Evolutionary conservation across 2,329 filamentous ascomycete genomes (phyloP).

Genomic region (Aspergillus brasiliensis): DNA sequence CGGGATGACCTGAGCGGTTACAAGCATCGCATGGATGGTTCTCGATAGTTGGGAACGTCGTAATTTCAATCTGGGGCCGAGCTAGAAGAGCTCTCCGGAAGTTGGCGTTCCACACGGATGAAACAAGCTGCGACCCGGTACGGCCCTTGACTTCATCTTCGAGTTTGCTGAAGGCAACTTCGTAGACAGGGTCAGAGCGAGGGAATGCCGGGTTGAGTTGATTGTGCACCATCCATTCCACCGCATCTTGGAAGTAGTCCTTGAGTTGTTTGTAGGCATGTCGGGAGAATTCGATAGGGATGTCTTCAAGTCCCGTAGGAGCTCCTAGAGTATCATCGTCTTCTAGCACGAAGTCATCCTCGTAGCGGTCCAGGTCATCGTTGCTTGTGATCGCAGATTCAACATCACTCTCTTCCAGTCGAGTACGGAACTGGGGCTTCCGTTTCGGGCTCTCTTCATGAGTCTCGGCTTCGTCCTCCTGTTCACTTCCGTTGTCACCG

Average conservation of each 20-base stretch:
- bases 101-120: slow-evolving; percentile 67
- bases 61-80: slow-evolving; percentile 62
- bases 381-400: slow-evolving; percentile 30
- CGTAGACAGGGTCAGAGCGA: slow-evolving; percentile 65
- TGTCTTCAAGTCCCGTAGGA: slow-evolving; percentile 51
- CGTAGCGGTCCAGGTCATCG: slow-evolving; percentile 57
- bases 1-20: slow-evolving; percentile 68
- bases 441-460: slow-evolving; percentile 21
- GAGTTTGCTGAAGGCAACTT: slow-evolving; percentile 69
- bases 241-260: slow-evolving; percentile 71
- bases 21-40: slow-evolving; percentile 67
- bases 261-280: slow-evolving; percentile 68
- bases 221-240: slow-evolving; percentile 82
- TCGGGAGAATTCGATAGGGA: slow-evolving; percentile 70
- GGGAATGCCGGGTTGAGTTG: slow-evolving; percentile 73
- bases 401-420: slow-evolving; percentile 33
- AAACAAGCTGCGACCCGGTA: slow-evolving; percentile 70
- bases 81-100: slow-evolving; percentile 69
- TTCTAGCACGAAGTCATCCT: slow-evolving; percentile 66
- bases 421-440: slow-evolving; percentile 14
- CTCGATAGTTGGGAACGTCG: slow-evolving; percentile 46
- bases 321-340: slow-evolving; percentile 63
- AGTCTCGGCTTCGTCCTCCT: slow-evolving; percentile 17
- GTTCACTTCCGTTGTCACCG: slow-evolving; percentile 11
- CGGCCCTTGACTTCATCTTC: slow-evolving; percentile 70